Conservation (phyloP, 192 early-diverging fungal species). For the Coemansia sp. region DNA sequence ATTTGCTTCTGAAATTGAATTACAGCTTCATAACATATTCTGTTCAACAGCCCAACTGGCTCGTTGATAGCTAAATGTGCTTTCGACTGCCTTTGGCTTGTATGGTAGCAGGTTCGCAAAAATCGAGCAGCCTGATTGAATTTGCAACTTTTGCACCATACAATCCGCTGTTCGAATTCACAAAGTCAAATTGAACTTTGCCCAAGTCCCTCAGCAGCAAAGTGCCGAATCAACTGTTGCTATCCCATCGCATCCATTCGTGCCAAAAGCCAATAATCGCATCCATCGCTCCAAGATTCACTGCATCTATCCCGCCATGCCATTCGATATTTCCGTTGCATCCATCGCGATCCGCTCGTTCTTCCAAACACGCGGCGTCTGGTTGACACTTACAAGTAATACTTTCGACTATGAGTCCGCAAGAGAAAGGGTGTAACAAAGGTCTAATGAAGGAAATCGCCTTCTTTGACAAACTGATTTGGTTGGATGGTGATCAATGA, state of each 20-base stretch:
- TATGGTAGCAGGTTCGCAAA: background rate
- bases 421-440: conserved; percentile 2
- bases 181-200: background rate
- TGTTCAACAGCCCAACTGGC: too few species aligned
- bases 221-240: background rate
- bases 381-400: conserved; percentile 4
- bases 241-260: conserved; percentile 14
- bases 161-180: background rate
- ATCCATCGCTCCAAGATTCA: conserved; percentile 10
- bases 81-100: too few species aligned
- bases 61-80: too few species aligned
- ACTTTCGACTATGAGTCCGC: conserved; percentile 2
- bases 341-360: background rate
- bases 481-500: background rate
- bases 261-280: conserved; percentile 1
- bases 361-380: background rate
- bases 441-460: background rate
- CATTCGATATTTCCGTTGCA: background rate
- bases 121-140: background rate
- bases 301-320: background rate
- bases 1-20: too few species aligned
- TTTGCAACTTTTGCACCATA: background rate
- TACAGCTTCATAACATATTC: too few species aligned
- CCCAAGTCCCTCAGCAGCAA: background rate
- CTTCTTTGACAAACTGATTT: background rate